Evolutionary conservation across 2,329 filamentous ascomycete species (phyloP).

Genomic region (Sporothrix brasiliensis): DNA sequence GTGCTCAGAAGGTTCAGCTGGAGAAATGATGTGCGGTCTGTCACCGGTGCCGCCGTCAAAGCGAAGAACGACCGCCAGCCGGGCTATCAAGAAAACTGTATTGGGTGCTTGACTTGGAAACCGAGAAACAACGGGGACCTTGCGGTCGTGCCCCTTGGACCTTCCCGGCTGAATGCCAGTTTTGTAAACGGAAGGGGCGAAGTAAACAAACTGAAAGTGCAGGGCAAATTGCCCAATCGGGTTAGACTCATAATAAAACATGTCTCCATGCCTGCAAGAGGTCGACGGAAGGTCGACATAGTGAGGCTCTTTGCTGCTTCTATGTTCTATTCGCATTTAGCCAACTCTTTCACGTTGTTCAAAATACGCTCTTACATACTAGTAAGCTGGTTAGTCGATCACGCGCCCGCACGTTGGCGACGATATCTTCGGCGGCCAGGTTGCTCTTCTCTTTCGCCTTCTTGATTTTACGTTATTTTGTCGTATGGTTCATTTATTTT

Average conservation of each 20-base stretch:
- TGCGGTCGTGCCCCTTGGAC: not conserved
- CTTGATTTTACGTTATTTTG: not conserved
- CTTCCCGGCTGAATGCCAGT: not conserved
- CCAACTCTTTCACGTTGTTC: too few species aligned
- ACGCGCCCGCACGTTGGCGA: too few species aligned
- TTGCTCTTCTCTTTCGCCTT: not conserved
- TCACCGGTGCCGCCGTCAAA: not conserved
- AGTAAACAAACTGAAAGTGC: slow-evolving; percentile 18
- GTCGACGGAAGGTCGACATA: too few species aligned
- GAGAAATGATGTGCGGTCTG: not conserved
- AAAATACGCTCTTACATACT: not conserved
- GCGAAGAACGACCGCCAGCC: not conserved
- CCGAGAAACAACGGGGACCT: not conserved
- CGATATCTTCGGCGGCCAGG: not conserved
- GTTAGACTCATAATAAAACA: not conserved
- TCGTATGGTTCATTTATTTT: too few species aligned
- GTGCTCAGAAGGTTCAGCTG: slow-evolving; percentile 17
- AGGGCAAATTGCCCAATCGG: not conserved
- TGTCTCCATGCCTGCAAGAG: too few species aligned
- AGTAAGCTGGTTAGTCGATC: not conserved
- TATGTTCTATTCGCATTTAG: not conserved
- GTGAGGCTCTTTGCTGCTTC: too few species aligned
- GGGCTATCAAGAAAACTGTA: not conserved
- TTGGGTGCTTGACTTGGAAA: not conserved
- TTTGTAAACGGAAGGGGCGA: not conserved